Evolutionary conservation across 441 rosid genomes (phyloP).

Genomic region (Adansonia gregorii): DNA sequence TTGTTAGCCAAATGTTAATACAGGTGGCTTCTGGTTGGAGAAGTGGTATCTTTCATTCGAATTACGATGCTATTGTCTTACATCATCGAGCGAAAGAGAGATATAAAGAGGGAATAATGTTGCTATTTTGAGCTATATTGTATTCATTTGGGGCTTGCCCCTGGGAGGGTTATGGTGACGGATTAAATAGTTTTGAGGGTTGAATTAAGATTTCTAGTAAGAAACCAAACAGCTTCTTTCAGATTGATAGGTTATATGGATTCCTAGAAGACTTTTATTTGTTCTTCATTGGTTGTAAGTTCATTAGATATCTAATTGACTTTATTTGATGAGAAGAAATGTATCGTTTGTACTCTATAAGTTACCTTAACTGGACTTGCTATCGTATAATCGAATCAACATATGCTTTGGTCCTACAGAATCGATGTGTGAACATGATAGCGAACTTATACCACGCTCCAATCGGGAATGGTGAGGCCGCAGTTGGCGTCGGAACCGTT

Average conservation of each 20-base stretch:
- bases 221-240: not conserved
- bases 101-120: not conserved
- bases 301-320: not conserved
- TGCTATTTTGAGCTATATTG: not conserved
- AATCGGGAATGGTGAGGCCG: slow-evolving; percentile 48
- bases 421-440: slow-evolving; percentile 65
- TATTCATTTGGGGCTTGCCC: not conserved
- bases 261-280: not conserved
- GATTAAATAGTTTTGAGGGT: not conserved
- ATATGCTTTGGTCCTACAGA: slow-evolving; percentile 36
- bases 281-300: not conserved
- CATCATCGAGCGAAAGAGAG: not conserved
- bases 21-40: not conserved
- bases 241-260: not conserved
- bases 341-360: not conserved
- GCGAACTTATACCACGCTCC: slow-evolving; percentile 60
- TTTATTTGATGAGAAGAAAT: not conserved
- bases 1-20: not conserved
- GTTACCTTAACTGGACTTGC: not conserved
- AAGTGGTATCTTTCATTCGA: not conserved
- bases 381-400: not conserved
- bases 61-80: not conserved
- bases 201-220: not conserved
- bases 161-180: not conserved
- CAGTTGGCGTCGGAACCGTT: slow-evolving; percentile 58